Conservation (phyloP, 192 early-diverging fungal species). For the Haplosporangium gracile region DNA sequence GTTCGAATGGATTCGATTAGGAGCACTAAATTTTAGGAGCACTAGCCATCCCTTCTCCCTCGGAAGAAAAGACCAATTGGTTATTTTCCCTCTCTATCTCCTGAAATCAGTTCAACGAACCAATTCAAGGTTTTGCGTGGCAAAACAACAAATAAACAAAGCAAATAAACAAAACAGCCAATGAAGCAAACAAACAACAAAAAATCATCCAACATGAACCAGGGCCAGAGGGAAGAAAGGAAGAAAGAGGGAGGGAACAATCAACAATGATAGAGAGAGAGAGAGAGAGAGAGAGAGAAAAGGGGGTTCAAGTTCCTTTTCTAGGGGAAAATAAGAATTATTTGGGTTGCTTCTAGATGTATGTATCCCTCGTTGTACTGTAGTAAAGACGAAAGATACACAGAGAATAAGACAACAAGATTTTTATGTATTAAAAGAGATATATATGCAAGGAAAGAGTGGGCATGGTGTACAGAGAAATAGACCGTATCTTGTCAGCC, state of each 20-base stretch:
- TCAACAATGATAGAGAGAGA: too few relatives aligned
- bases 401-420: not conserved
- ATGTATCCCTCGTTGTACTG: too few relatives aligned
- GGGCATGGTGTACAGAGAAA: not conserved
- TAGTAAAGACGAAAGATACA: not conserved
- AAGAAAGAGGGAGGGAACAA: too few relatives aligned
- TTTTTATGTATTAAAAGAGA: not conserved
- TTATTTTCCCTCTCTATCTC: not conserved
- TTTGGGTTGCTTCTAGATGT: too few relatives aligned
- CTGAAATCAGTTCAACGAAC: not conserved
- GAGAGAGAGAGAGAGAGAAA: too few relatives aligned
- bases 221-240: not conserved
- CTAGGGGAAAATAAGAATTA: too few relatives aligned
- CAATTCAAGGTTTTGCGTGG: constrained; percentile 1
- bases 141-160: not conserved
- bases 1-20: too few relatives aligned
- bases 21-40: too few relatives aligned
- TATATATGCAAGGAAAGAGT: not conserved
- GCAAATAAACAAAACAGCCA: not conserved
- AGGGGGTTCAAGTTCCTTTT: too few relatives aligned
- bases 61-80: not conserved
- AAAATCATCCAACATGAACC: not conserved
- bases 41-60: too few relatives aligned
- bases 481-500: too few relatives aligned
- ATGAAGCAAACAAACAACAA: not conserved